A percentile compares a stretch with the other conserved stretches of the same genome.
These are phyloP conservation scores for Lentinula sp. DNA, from an alignment of 768 basidiomycete species.

Conservation along the genomic window DNA sequence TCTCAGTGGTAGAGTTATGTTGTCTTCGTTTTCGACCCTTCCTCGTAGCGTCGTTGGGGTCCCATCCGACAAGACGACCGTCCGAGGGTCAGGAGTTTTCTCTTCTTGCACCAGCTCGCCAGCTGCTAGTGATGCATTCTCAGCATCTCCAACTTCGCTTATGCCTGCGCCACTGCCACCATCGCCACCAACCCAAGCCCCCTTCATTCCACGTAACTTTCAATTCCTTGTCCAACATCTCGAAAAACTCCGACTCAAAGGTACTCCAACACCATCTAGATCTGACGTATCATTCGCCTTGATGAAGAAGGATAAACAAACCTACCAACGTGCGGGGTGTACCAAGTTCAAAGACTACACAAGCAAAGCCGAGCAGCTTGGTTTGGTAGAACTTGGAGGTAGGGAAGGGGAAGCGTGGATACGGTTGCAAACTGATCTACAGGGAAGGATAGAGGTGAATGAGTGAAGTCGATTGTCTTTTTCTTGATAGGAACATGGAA, in stretches of 20 bases:
- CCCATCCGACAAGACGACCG: background rate
- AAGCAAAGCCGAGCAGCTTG: background rate
- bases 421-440: background rate
- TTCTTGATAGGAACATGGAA: too few relatives aligned
- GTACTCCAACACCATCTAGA: background rate
- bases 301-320: background rate
- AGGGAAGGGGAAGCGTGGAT: background rate
- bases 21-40: background rate
- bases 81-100: too few relatives aligned
- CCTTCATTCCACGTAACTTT: background rate
- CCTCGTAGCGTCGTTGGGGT: background rate
- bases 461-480: background rate
- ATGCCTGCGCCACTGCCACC: background rate
- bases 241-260: background rate
- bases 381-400: background rate
- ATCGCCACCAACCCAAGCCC: background rate
- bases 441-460: slow-evolving; percentile 2
- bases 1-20: background rate
- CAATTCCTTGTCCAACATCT: background rate
- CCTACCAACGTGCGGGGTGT: background rate
- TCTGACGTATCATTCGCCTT: background rate
- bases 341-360: background rate
- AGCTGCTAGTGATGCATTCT: background rate
- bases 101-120: background rate
- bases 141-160: background rate